Evolutionary conservation across 305 asterid genomes (phyloP), one percentile per base, ranked within the genome.

Genomic region (Solanum aculeatissimum): DNA sequence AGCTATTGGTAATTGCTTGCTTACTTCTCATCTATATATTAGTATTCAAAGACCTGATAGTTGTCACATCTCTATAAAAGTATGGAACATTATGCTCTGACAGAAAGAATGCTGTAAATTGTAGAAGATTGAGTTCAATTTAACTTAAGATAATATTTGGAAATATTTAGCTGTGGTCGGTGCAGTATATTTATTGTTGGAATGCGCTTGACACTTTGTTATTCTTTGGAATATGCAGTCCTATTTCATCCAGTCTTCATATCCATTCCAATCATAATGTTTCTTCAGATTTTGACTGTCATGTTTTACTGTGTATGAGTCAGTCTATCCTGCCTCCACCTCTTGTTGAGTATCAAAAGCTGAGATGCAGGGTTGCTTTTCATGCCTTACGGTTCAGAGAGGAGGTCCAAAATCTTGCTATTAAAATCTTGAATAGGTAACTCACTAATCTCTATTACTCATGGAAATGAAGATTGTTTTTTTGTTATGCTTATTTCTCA

Each of bases 321-420:
- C 90, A 95, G 99, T 91, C 97, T 58, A 80, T 75, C 83, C 97
- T 97, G 89, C 98, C 98, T 77, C 90, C 93, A 69, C 86, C 89
- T 74, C 94, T 94, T 84, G 97, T 92, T 89, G 99, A 97, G 87
- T 92, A 91, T 86, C 98, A 97, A 90, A 89, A 95, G 88, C 93
- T 97, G 86, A 89, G 99, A 89, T 97, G 99, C 86, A 90, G 98
- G 79, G 98, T 97, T 86, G 90, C 99, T 54, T 97, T 88, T 91
- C 97, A 94, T 87, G 98, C 98, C 71, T 87, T 97, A 63, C 92
- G 89, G 83, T 93, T 97, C 91, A 87, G 99, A 90, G 91, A 92
- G 1, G 98, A 95, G 89, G 97, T 97, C 80, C 95, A 91, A 88
- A 98, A 93, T 87, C 98, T 97, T n/a, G 95, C 98, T 85, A 89